Conservation (phyloP, 148 eudicot species). For the Heliamphora exappendiculata region DNA sequence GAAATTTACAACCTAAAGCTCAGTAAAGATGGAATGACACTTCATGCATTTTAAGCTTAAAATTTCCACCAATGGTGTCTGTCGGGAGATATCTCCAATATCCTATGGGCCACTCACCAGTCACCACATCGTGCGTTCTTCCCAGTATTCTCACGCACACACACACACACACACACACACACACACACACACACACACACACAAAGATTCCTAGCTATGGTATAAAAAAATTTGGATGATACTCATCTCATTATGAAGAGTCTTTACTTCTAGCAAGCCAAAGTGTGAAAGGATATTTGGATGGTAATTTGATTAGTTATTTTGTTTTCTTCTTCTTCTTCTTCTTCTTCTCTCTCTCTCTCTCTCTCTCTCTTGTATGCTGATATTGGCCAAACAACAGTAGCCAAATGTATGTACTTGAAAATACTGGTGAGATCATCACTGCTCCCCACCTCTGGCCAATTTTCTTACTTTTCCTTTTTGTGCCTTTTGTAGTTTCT, state of each 20-base stretch:
- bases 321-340: not conserved
- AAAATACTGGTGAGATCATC: conserved; percentile 58
- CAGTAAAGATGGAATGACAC: not conserved
- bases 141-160: too few relatives aligned
- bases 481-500: not conserved
- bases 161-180: too few relatives aligned
- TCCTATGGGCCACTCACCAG: not conserved
- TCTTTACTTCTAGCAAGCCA: not conserved
- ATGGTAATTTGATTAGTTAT: not conserved
- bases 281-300: not conserved
- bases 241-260: not conserved
- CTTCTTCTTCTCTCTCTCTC: not conserved
- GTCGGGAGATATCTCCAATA: not conserved
- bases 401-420: conserved; percentile 87
- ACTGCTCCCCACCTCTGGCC: not conserved
- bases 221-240: not conserved
- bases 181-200: too few relatives aligned
- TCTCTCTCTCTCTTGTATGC: conserved; percentile 9
- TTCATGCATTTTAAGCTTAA: not conserved
- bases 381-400: conserved; percentile 90
- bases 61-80: not conserved
- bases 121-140: not conserved
- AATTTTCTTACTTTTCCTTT: not conserved
- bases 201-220: not conserved
- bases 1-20: too few relatives aligned